These are phyloP conservation scores for Backusella psychrophila DNA, from an alignment of 192 early-diverging fungal species.

Conservation along the genomic window DNA sequence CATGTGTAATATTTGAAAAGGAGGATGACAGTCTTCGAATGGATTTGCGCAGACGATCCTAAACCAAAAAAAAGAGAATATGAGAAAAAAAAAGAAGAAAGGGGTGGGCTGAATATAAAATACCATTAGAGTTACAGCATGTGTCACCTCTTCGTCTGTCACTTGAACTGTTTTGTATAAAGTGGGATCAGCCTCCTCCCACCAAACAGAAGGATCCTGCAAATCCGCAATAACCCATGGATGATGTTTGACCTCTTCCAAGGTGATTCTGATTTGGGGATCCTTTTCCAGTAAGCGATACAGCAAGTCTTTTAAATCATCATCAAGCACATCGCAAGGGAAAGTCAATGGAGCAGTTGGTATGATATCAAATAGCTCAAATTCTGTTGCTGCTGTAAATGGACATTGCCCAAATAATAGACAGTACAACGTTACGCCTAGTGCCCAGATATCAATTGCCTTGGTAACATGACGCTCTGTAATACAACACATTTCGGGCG, in stretches of 20 bases:
- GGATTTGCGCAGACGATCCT: background rate
- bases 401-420: constrained; percentile 90
- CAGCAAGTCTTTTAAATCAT: constrained; percentile 66
- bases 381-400: constrained; percentile 92
- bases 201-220: constrained; percentile 66
- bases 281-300: constrained; percentile 82
- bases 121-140: constrained; percentile 67
- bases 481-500: constrained; percentile 88
- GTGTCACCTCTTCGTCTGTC: constrained; percentile 85
- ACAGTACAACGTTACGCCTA: constrained; percentile 96
- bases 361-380: constrained; percentile 94
- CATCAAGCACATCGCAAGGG: constrained; percentile 34
- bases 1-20: background rate
- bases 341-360: constrained; percentile 65
- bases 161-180: constrained; percentile 68
- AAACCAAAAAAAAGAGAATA: background rate
- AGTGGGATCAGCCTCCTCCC: constrained; percentile 73
- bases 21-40: background rate
- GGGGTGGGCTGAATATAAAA: background rate
- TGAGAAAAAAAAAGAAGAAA: background rate
- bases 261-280: constrained; percentile 70
- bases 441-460: constrained; percentile 97
- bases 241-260: constrained; percentile 90
- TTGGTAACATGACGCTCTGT: constrained; percentile 61
- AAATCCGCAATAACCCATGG: constrained; percentile 84